These are phyloP conservation scores for Microbotryomycetes sp. DNA, from an alignment of 1,284 basidiomycete species.

Conservation along the genomic window DNA sequence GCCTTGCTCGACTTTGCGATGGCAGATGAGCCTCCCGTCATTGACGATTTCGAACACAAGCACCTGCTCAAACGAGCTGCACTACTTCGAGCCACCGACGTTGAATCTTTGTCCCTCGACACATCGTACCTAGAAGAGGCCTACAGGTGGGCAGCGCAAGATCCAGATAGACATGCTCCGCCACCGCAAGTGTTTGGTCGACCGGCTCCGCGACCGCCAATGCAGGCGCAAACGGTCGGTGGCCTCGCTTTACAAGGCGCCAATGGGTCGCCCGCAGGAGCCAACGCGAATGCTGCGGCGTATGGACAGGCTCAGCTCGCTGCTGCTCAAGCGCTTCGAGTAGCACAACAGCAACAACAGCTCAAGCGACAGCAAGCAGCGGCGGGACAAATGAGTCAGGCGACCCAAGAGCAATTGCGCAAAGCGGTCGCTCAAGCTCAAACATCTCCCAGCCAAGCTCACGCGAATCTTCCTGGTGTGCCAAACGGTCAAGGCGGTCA, in stretches of 20 bases:
- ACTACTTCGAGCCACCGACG: slow-evolving; percentile 28
- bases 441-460: not conserved
- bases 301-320: slow-evolving; percentile 2
- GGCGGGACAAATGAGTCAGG: not conserved
- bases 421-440: not conserved
- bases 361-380: slow-evolving; percentile 1
- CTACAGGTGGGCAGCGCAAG: slow-evolving; percentile 26
- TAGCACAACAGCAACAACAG: not conserved
- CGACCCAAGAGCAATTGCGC: not conserved
- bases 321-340: slow-evolving; percentile 5
- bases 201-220: slow-evolving; percentile 16
- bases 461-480: not conserved
- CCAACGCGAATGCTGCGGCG: not conserved
- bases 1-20: slow-evolving; percentile 31
- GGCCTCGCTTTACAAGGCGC: not conserved
- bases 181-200: slow-evolving; percentile 31
- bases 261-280: not conserved
- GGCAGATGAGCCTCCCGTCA: slow-evolving; percentile 29
- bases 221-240: not conserved
- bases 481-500: not conserved
- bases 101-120: slow-evolving; percentile 29
- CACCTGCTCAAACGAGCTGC: slow-evolving; percentile 27
- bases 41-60: slow-evolving; percentile 36
- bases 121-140: slow-evolving; percentile 34
- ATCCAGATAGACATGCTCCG: slow-evolving; percentile 29